A percentile compares a stretch with the other conserved stretches of the same genome.
phyloP scores from a whole-genome alignment of 441 rosid genomes.

The Erysimum pusillum region DNA sequence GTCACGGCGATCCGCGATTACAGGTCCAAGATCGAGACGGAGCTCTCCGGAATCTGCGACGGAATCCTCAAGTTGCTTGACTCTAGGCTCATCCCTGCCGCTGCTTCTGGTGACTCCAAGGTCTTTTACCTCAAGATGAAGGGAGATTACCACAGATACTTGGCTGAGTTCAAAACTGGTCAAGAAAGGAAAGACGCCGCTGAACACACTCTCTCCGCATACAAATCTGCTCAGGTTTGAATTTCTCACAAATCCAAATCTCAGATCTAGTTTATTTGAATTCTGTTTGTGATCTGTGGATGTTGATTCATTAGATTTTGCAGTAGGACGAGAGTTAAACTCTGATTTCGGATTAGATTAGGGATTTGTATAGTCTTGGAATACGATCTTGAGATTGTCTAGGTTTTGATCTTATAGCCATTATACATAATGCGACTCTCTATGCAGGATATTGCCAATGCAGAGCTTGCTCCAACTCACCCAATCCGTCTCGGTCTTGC shows the following conservation, averaged over 20 bases:
- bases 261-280: constrained; percentile 29
- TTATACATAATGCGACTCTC: neutral
- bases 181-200: constrained; percentile 83
- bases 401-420: constrained; percentile 11
- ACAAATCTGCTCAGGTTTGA: constrained; percentile 82
- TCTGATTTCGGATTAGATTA: constrained; percentile 3
- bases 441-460: constrained; percentile 67
- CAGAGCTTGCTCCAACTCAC: constrained; percentile 77
- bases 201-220: constrained; percentile 73
- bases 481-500: constrained; percentile 81
- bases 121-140: constrained; percentile 83
- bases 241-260: neutral
- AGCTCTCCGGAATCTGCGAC: constrained; percentile 71
- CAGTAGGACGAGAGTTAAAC: neutral
- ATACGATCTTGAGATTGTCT: constrained; percentile 15
- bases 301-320: neutral
- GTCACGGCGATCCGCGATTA: constrained; percentile 72
- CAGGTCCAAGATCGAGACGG: constrained; percentile 75
- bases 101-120: constrained; percentile 72
- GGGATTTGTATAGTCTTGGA: constrained; percentile 1
- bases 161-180: constrained; percentile 82
- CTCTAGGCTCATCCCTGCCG: constrained; percentile 64
- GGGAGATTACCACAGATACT: constrained; percentile 77
- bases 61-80: constrained; percentile 76
- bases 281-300: neutral